A percentile compares a stretch with the other conserved stretches of the same genome.
phyloP scores from a whole-genome alignment of 1,284 basidiomycete species.

The Trametes pubescens region DNA sequence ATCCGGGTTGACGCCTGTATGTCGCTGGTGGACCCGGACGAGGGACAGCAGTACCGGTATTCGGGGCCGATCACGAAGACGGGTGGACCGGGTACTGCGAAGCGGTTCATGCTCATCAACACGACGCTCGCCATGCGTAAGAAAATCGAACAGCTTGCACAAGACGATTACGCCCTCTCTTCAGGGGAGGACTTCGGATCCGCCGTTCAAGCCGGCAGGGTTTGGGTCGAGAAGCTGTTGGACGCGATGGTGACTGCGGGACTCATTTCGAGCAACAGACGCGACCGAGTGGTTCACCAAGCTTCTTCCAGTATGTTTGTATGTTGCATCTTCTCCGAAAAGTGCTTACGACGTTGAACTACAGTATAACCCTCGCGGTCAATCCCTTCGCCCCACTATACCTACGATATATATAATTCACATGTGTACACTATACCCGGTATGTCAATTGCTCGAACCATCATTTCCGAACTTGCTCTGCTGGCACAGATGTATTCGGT shows the following conservation, averaged over 20 bases:
- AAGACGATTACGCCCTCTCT: background rate
- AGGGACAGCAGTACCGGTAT: constrained; percentile 18
- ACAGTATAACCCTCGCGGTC: background rate
- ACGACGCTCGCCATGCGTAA: constrained; percentile 17
- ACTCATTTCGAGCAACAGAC: background rate
- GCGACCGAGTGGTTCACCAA: background rate
- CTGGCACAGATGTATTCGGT: background rate
- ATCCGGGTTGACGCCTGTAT: constrained; percentile 14
- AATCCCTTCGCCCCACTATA: background rate
- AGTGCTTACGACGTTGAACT: background rate
- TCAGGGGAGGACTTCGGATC: background rate
- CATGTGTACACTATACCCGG: no score
- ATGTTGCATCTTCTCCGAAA: background rate
- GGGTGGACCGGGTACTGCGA: background rate
- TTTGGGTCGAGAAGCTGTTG: constrained; percentile 16
- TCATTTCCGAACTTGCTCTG: background rate
- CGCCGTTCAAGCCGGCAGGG: background rate
- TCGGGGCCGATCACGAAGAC: constrained; percentile 26
- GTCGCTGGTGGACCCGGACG: constrained; percentile 9
- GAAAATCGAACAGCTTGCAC: constrained; percentile 18
- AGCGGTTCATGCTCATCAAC: constrained; percentile 6
- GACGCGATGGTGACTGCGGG: constrained; percentile 11
- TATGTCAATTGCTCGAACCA: no score
- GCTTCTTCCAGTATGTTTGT: background rate
- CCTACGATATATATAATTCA: no score